Conservation (phyloP, 2,329 filamentous ascomycete species). For the Ophiostoma piceae region DNA sequence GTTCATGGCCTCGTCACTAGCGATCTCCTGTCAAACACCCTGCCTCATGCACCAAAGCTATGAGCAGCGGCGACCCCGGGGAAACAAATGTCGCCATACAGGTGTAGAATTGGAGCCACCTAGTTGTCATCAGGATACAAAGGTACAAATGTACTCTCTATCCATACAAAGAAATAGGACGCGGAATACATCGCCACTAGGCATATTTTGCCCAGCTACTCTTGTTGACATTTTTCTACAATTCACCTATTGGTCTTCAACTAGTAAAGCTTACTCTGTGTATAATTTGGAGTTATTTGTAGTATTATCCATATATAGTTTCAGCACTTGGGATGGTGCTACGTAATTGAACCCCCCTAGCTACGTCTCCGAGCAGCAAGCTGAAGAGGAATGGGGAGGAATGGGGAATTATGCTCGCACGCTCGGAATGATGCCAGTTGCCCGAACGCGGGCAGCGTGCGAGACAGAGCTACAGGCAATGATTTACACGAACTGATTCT, state of each 20-base stretch:
- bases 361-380: neutral
- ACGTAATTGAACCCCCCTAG: constrained; percentile 9
- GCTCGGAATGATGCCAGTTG: constrained; percentile 4
- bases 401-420: neutral
- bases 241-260: neutral
- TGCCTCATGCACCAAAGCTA: neutral
- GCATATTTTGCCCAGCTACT: neutral
- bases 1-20: neutral
- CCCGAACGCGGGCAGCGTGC: neutral
- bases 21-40: neutral
- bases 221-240: neutral
- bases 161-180: constrained; percentile 1
- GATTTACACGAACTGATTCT: neutral
- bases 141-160: neutral
- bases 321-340: constrained; percentile 6
- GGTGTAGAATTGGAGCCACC: neutral
- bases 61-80: constrained; percentile 2
- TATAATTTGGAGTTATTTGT: neutral
- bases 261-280: constrained; percentile 4
- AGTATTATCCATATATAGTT: neutral
- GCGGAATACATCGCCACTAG: constrained; percentile 4
- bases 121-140: neutral
- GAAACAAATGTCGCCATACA: constrained; percentile 1
- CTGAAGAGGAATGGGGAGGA: neutral
- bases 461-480: neutral